phyloP scores from a whole-genome alignment of 306 rosid genomes.

The Cicer yamashitae region DNA sequence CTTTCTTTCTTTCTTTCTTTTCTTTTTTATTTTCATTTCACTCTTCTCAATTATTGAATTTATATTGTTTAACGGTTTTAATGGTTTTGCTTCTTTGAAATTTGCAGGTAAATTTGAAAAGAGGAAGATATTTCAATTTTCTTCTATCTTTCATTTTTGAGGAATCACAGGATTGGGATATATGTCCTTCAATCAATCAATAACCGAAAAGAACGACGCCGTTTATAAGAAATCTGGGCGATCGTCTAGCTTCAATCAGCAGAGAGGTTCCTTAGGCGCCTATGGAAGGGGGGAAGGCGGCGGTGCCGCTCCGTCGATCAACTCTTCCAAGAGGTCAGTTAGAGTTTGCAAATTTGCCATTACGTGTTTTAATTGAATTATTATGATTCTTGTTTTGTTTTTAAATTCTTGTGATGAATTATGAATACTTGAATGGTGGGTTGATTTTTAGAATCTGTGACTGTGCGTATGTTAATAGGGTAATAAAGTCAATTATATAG shows the following conservation, averaged over 20 bases:
- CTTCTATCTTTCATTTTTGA: slow-evolving; percentile 6
- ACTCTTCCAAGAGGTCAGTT: slow-evolving; percentile 63
- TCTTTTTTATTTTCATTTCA: neutral
- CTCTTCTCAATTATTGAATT: neutral
- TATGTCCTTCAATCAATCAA: slow-evolving; percentile 99
- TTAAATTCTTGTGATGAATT: neutral
- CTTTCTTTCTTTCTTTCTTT: neutral
- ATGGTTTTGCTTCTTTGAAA: slow-evolving; percentile 53
- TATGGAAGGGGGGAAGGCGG: slow-evolving; percentile 80
- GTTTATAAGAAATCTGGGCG: slow-evolving; percentile 74
- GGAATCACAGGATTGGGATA: slow-evolving; percentile 69
- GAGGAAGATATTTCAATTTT: neutral
- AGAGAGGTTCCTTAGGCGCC: slow-evolving; percentile 62
- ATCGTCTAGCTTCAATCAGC: slow-evolving; percentile 79
- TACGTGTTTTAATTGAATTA: neutral
- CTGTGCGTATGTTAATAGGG: too few relatives aligned
- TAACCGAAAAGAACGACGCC: slow-evolving; percentile 78
- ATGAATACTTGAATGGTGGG: neutral
- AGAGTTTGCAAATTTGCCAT: slow-evolving; percentile 25
- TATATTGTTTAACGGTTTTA: neutral
- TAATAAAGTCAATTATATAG: neutral
- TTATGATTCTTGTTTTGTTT: neutral
- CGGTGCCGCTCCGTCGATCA: slow-evolving; percentile 65
- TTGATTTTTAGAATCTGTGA: neutral
- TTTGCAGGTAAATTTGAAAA: slow-evolving; percentile 52